phyloP scores from a whole-genome alignment of 352 stramenopile genomes.

The Phytophthora uliginosa region DNA sequence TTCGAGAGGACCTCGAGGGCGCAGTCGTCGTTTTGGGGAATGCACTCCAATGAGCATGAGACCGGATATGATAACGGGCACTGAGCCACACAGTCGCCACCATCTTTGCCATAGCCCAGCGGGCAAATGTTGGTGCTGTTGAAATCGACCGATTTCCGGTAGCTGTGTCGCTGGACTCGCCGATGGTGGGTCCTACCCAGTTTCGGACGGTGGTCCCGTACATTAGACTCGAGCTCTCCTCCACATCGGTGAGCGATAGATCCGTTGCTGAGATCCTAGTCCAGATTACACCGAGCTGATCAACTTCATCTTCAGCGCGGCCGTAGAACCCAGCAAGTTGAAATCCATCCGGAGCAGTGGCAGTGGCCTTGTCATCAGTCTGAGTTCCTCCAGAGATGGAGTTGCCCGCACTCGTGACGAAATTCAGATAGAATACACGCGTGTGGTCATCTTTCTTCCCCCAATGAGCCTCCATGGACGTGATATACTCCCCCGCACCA shows the following conservation, averaged over 20 bases:
- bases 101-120: slow-evolving; percentile 34
- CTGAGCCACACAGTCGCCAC: slow-evolving; percentile 30
- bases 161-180: slow-evolving; percentile 28
- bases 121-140: slow-evolving; percentile 39
- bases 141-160: slow-evolving; percentile 30
- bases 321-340: slow-evolving; percentile 32
- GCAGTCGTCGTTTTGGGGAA: slow-evolving; percentile 52
- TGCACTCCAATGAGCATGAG: slow-evolving; percentile 44
- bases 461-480: slow-evolving; percentile 36
- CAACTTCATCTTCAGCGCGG: slow-evolving; percentile 34
- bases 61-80: slow-evolving; percentile 48
- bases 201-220: slow-evolving; percentile 33
- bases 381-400: slow-evolving; percentile 31
- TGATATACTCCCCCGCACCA: slow-evolving; percentile 29
- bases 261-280: slow-evolving; percentile 30
- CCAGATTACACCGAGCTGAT: slow-evolving; percentile 38
- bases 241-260: slow-evolving; percentile 16
- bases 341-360: slow-evolving; percentile 26
- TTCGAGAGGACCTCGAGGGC: slow-evolving; percentile 32
- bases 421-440: slow-evolving; percentile 34
- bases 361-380: slow-evolving; percentile 25
- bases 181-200: slow-evolving; percentile 34
- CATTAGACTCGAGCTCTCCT: slow-evolving; percentile 14
- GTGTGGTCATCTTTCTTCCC: slow-evolving; percentile 35
- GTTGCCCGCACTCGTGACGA: slow-evolving; percentile 29